Evolutionary conservation across 169 alveolate species (phyloP).

Genomic region (Plasmodium malariae): DNA sequence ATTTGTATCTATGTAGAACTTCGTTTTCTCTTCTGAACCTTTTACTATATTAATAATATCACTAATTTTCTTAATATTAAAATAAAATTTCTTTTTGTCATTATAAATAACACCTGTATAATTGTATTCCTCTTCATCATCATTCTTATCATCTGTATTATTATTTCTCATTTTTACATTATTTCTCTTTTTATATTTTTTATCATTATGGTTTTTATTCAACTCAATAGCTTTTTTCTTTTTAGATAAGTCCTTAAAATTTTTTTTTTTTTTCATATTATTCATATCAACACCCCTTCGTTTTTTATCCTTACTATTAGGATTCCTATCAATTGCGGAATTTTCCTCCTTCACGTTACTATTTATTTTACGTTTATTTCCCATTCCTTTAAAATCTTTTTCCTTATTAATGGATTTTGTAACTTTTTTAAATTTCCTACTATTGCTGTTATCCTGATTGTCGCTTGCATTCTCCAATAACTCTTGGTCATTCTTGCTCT

Average conservation of each 20-base stretch:
- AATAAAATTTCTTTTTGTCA: slow-evolving; percentile 46
- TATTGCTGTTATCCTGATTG: background rate
- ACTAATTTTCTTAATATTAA: slow-evolving; percentile 14
- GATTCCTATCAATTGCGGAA: background rate
- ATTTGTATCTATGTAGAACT: slow-evolving; percentile 39
- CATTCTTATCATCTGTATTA: background rate
- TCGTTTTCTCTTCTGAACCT: slow-evolving; percentile 55
- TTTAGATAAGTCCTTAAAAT: background rate
- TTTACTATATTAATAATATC: slow-evolving; percentile 53
- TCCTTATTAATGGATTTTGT: background rate
- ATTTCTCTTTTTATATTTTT: slow-evolving; percentile 5
- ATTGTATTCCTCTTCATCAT: slow-evolving; percentile 34
- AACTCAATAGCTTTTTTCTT: background rate
- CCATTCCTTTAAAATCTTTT: background rate
- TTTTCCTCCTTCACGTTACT: background rate
- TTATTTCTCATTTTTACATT: background rate
- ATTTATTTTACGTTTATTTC: background rate
- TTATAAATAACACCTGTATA: slow-evolving; percentile 54
- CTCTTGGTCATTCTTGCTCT: background rate
- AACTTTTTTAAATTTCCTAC: background rate
- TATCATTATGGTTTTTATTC: background rate
- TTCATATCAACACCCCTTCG: background rate
- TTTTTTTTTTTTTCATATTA: background rate
- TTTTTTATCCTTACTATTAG: background rate
- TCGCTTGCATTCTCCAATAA: background rate